phyloP scores from a whole-genome alignment of 2,329 filamentous ascomycete species.

The Colletotrichum ledebouriae region DNA sequence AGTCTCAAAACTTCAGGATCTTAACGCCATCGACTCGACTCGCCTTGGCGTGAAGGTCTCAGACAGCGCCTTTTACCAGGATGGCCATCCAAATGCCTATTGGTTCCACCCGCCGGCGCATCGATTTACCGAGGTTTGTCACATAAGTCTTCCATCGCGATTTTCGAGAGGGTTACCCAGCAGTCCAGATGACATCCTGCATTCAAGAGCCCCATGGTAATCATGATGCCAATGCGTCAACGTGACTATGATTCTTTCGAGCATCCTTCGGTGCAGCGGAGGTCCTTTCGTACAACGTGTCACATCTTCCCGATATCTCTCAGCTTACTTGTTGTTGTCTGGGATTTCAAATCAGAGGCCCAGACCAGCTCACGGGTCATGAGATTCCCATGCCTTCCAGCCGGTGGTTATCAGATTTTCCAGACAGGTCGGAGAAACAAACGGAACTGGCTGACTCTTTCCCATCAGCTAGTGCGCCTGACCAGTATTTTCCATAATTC shows the following conservation, averaged over 20 bases:
- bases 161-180: not conserved
- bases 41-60: conserved; percentile 5
- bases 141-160: not conserved
- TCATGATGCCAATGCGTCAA: not conserved
- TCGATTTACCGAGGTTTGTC: not conserved
- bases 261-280: conserved; percentile 1
- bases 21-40: conserved; percentile 3
- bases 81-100: not conserved
- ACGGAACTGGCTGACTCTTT: not conserved
- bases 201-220: not conserved
- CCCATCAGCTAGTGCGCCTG: not conserved
- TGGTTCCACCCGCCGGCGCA: not conserved
- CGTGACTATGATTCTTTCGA: not conserved
- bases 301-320: not conserved
- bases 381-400: not conserved
- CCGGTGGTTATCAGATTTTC: not conserved
- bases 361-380: not conserved
- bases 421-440: not conserved
- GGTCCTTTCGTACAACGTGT: conserved; percentile 11
- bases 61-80: conserved; percentile 1
- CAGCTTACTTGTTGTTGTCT: conserved; percentile 14
- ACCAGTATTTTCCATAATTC: conserved; percentile 20
- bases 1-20: conserved; percentile 16
- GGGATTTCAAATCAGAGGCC: not conserved
- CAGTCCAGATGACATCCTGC: not conserved